Percentiles rank a stretch among this genome's conserved stretches.
phyloP scores from a whole-genome alignment of 2,329 filamentous ascomycete species.

The Monilinia polystroma region DNA sequence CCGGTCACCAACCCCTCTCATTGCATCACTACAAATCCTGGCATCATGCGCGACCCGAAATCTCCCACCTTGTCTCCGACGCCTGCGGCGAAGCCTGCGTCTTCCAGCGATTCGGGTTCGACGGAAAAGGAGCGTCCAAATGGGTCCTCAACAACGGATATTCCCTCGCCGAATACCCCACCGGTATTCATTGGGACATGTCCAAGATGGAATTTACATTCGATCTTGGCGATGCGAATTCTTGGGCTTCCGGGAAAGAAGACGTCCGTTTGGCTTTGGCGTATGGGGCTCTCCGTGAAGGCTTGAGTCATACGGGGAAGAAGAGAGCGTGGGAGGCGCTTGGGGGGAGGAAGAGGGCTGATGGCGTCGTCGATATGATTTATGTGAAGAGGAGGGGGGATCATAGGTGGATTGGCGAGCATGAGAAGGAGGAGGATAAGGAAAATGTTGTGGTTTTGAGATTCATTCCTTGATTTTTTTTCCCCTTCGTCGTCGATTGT shows the following conservation, averaged over 20 bases:
- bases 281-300: slow-evolving; percentile 50
- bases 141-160: slow-evolving; percentile 38
- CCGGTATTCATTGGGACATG: slow-evolving; percentile 39
- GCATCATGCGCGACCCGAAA: slow-evolving; percentile 33
- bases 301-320: slow-evolving; percentile 48
- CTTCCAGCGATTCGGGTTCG: slow-evolving; percentile 39
- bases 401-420: slow-evolving; percentile 48
- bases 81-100: slow-evolving; percentile 40
- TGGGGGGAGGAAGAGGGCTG: slow-evolving; percentile 49
- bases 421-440: slow-evolving; percentile 28
- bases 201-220: slow-evolving; percentile 38
- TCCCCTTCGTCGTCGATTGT: too few species aligned
- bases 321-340: slow-evolving; percentile 55
- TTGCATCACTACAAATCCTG: slow-evolving; percentile 41
- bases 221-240: slow-evolving; percentile 31
- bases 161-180: slow-evolving; percentile 35
- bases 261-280: slow-evolving; percentile 42
- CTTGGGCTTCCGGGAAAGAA: slow-evolving; percentile 33
- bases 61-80: slow-evolving; percentile 35
- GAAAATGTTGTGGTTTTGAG: slow-evolving; percentile 36
- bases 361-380: slow-evolving; percentile 53
- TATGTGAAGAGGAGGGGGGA: slow-evolving; percentile 55
- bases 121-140: slow-evolving; percentile 27
- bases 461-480: slow-evolving; percentile 3
- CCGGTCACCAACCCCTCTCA: slow-evolving; percentile 34